These are phyloP conservation scores for Aureobasidium lini DNA, from an alignment of 2,329 filamentous ascomycete genomes.

Conservation along the genomic window DNA sequence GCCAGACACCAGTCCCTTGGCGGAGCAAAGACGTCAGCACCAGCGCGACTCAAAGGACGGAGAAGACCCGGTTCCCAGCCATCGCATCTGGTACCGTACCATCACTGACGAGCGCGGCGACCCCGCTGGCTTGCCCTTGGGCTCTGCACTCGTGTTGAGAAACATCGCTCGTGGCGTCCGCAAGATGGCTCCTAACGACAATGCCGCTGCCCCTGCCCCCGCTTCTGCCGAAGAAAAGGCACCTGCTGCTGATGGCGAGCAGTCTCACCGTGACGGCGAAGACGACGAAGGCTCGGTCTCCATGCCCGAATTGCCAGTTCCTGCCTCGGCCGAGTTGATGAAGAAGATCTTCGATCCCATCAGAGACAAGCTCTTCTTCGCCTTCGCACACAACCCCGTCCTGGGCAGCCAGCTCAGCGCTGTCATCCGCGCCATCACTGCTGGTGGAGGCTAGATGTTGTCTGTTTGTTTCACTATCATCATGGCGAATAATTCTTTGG, in stretches of 20 bases:
- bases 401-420: slow-evolving; percentile 30
- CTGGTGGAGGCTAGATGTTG: slow-evolving; percentile 26
- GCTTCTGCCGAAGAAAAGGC: background rate
- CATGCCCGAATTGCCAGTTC: slow-evolving; percentile 39
- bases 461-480: background rate
- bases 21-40: slow-evolving; percentile 20
- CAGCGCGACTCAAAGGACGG: slow-evolving; percentile 19
- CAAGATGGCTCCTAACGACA: slow-evolving; percentile 22
- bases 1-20: slow-evolving; percentile 36
- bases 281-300: slow-evolving; percentile 39
- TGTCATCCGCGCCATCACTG: slow-evolving; percentile 12
- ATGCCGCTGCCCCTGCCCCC: slow-evolving; percentile 18
- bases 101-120: slow-evolving; percentile 44
- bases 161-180: slow-evolving; percentile 57
- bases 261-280: slow-evolving; percentile 53
- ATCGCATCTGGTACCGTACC: slow-evolving; percentile 36
- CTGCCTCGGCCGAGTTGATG: slow-evolving; percentile 46
- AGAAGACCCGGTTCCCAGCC: slow-evolving; percentile 15
- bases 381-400: slow-evolving; percentile 58
- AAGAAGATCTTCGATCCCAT: slow-evolving; percentile 60
- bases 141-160: slow-evolving; percentile 66
- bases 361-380: slow-evolving; percentile 57
- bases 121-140: slow-evolving; percentile 71
- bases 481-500: background rate
- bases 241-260: background rate